Percentiles rank a stretch among this genome's conserved stretches.
Evolutionary conservation across 2,329 filamentous ascomycete genomes (phyloP).

Genomic region (Aspergillus intermedius): DNA sequence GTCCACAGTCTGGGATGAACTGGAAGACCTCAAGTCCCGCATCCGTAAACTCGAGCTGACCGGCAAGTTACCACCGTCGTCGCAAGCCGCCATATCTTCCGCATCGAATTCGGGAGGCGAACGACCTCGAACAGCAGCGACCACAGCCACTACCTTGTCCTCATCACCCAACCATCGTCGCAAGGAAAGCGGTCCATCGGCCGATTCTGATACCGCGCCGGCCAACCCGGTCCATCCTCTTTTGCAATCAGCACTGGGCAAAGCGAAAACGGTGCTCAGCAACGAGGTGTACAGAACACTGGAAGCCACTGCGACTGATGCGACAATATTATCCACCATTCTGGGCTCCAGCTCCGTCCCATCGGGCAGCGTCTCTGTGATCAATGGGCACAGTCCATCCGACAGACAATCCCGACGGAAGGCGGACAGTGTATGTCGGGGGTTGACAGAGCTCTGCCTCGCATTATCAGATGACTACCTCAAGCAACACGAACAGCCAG

Average conservation of each 20-base stretch:
- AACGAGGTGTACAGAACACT: conserved; percentile 70
- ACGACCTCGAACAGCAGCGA: conserved; percentile 82
- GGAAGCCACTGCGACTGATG: conserved; percentile 75
- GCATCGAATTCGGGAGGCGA: conserved; percentile 57
- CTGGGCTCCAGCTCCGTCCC: conserved; percentile 66
- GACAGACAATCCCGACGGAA: conserved; percentile 85
- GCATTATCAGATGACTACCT: conserved; percentile 61
- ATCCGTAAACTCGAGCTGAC: conserved; percentile 86
- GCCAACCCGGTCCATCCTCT: conserved; percentile 63
- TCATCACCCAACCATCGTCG: conserved; percentile 72
- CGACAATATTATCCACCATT: conserved; percentile 69
- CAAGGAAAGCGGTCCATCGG: conserved; percentile 41
- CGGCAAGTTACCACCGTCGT: conserved; percentile 77
- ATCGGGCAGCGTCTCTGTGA: conserved; percentile 31
- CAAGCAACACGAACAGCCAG: conserved; percentile 18
- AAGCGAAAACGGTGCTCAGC: conserved; percentile 64
- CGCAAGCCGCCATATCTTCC: conserved; percentile 69
- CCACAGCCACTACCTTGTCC: conserved; percentile 82
- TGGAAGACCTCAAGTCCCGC: conserved; percentile 89
- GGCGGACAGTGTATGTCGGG: conserved; percentile 86
- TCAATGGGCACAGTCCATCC: conserved; percentile 41
- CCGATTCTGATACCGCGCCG: conserved; percentile 30
- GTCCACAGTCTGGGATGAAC: conserved; percentile 93
- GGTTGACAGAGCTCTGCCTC: conserved; percentile 84
- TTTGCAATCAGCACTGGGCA: conserved; percentile 71